Conservation (phyloP, 78 protist species). For the Chrysochromulina parva region DNA sequence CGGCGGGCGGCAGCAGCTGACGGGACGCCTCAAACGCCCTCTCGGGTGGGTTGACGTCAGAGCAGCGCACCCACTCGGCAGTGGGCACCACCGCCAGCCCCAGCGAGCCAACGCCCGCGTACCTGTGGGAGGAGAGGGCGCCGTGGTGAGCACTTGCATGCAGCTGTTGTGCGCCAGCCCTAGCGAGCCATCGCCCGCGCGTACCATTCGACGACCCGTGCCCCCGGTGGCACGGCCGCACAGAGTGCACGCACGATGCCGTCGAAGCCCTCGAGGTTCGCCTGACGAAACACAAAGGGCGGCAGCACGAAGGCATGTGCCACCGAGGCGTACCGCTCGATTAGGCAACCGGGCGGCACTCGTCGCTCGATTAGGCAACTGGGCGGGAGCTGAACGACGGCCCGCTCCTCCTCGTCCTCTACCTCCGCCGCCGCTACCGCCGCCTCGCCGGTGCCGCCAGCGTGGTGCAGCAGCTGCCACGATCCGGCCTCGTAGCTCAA, state of each 20-base stretch:
- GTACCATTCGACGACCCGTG: conserved; percentile 10
- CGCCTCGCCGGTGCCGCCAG: background rate
- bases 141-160: no score
- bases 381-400: background rate
- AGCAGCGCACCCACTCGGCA: conserved; percentile 29
- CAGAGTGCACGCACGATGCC: background rate
- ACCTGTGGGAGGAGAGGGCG: no score
- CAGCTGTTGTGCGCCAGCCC: no score
- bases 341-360: background rate
- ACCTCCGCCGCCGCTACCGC: no score
- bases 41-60: background rate
- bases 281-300: conserved; percentile 15
- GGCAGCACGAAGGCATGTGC: background rate
- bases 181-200: no score
- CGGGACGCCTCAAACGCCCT: background rate
- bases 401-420: background rate
- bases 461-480: background rate
- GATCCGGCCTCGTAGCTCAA: background rate
- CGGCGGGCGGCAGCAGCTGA: background rate
- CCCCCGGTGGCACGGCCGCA: background rate
- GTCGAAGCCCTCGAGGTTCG: conserved; percentile 24
- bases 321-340: background rate
- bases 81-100: background rate
- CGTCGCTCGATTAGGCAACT: no score
- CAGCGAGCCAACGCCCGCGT: conserved; percentile 8